Conservation (phyloP, 1,284 basidiomycete species). For the Cystobasidium pallidum region DNA sequence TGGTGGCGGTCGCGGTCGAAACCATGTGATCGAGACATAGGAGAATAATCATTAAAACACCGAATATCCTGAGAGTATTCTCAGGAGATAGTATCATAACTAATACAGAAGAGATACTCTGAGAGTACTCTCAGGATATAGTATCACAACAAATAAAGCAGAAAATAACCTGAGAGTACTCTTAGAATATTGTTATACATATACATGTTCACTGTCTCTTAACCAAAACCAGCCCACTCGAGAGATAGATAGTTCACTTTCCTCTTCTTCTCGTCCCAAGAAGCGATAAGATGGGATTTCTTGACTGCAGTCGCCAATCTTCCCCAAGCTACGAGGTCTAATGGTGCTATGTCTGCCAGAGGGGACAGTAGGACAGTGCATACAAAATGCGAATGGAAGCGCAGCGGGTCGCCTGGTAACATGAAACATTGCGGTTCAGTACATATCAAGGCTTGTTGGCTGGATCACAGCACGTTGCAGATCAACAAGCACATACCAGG, state of each 20-base stretch:
- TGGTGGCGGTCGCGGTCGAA: background rate
- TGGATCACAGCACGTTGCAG: no score
- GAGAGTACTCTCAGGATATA: background rate
- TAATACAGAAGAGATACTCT: no score
- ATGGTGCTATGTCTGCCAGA: conserved; percentile 68
- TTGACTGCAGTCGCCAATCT: conserved; percentile 95
- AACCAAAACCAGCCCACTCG: conserved; percentile 44
- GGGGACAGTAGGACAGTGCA: conserved; percentile 75
- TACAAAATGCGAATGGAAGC: conserved; percentile 97
- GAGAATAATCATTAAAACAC: no score
- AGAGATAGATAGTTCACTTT: conserved; percentile 34
- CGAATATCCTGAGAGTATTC: no score
- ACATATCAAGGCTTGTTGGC: no score
- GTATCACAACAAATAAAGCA: no score
- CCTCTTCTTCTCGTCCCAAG: conserved; percentile 70
- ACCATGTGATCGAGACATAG: no score
- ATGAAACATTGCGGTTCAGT: background rate
- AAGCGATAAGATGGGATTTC: conserved; percentile 89
- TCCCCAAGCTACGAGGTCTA: conserved; percentile 93
- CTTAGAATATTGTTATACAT: no score
- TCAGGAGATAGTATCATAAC: no score
- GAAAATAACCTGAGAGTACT: no score
- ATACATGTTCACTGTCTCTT: background rate
- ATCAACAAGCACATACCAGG: conserved; percentile 67
- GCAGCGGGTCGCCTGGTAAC: conserved; percentile 79